phyloP scores from a whole-genome alignment of 768 basidiomycete species.

The Calvatia gigantea region DNA sequence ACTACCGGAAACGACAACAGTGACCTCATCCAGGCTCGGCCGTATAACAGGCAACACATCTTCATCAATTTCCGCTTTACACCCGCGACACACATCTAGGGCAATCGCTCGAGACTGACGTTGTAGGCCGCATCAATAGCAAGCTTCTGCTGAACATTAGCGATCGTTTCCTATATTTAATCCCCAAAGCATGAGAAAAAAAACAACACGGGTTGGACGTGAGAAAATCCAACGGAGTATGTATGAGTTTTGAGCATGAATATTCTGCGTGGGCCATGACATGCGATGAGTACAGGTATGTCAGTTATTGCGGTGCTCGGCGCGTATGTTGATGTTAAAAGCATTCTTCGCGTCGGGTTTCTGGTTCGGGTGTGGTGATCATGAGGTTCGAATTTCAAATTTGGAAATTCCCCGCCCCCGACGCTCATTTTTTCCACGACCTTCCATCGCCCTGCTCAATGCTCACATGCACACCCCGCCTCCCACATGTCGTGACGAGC shows the following conservation, averaged over 20 bases:
- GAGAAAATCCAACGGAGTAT: background rate
- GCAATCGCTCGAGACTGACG: conserved; percentile 20
- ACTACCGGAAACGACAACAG: conserved; percentile 13
- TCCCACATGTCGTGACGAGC: too few relatives aligned
- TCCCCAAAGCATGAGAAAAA: background rate
- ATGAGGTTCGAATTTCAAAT: background rate
- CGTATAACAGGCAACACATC: conserved; percentile 26
- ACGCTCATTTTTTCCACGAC: conserved; percentile 1
- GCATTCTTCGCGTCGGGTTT: background rate
- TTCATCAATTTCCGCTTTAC: conserved; percentile 26
- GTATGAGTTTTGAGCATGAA: conserved; percentile 7
- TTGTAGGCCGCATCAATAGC: conserved; percentile 5
- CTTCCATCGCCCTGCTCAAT: background rate
- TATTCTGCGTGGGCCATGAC: background rate
- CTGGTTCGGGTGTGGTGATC: background rate
- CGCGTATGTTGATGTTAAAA: conserved; percentile 4
- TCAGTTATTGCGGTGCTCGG: background rate
- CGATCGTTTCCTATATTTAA: conserved; percentile 20
- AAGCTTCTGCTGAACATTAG: conserved; percentile 17
- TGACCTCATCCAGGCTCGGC: conserved; percentile 25
- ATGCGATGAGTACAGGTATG: conserved; percentile 3
- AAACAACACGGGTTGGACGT: background rate
- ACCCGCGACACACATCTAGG: conserved; percentile 26
- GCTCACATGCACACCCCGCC: too few relatives aligned
- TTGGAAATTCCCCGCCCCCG: background rate